These are phyloP conservation scores for Kernera saxatilis DNA, from an alignment of 345 rosid genomes.

Conservation along the genomic window DNA sequence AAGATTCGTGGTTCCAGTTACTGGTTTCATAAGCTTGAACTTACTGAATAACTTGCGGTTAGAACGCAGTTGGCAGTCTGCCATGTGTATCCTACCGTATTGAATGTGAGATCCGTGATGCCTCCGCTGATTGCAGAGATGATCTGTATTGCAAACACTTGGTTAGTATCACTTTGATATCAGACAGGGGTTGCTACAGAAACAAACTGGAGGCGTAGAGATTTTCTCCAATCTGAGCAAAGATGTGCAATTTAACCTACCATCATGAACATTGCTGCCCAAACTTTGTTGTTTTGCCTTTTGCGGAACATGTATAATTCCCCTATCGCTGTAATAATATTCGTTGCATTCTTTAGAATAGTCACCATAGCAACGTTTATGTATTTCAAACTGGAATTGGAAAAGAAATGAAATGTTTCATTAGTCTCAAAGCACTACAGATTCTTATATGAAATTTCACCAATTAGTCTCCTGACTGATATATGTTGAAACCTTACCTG, in stretches of 20 bases:
- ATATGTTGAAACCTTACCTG: conserved; percentile 52
- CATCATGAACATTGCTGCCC: conserved; percentile 95
- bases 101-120: conserved; percentile 79
- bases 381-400: conserved; percentile 87
- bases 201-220: background rate
- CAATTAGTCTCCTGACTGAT: background rate
- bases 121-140: conserved; percentile 84
- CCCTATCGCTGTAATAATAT: conserved; percentile 84
- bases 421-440: background rate
- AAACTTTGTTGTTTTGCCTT: conserved; percentile 83
- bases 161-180: background rate
- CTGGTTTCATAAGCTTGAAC: conserved; percentile 1
- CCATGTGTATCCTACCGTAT: conserved; percentile 73
- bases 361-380: conserved; percentile 97
- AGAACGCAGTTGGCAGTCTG: conserved; percentile 71
- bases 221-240: background rate
- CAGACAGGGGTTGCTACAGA: background rate
- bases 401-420: conserved; percentile 18
- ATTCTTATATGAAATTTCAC: background rate
- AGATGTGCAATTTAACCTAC: conserved; percentile 28
- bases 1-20: conserved; percentile 4
- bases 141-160: conserved; percentile 43
- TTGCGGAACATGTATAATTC: conserved; percentile 78
- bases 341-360: conserved; percentile 86
- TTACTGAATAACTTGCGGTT: conserved; percentile 90